A percentile compares a stretch with the other conserved stretches of the same genome.
Evolutionary conservation across 306 rosid genomes (phyloP).

Genomic region (Macrotyloma uniflorum): DNA sequence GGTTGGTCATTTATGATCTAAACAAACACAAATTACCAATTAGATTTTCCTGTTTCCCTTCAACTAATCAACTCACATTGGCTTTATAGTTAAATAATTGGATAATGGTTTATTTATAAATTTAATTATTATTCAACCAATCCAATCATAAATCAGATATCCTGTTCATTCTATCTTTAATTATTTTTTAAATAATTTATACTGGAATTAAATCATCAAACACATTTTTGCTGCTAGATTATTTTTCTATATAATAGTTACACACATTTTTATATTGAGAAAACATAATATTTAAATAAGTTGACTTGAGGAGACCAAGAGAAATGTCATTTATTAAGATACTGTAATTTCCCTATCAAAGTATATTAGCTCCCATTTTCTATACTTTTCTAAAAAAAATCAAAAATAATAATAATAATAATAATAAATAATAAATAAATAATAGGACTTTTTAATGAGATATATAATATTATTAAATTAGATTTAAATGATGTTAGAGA

Average conservation of each 20-base stretch:
- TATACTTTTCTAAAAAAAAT: no score
- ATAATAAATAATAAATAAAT: no score
- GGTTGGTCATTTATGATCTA: conserved; percentile 35
- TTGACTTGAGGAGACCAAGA: background rate
- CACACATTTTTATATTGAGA: background rate
- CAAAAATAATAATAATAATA: no score
- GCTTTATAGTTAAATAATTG: background rate
- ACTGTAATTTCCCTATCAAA: background rate
- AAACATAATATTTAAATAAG: background rate
- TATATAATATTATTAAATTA: no score
- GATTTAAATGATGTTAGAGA: no score
- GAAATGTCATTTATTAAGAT: background rate
- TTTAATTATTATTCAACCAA: background rate
- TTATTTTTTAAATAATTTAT: background rate
- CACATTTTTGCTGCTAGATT: background rate
- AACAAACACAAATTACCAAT: background rate
- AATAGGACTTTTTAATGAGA: no score
- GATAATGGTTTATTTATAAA: background rate
- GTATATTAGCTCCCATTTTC: background rate
- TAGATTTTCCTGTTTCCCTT: background rate
- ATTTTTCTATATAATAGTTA: background rate
- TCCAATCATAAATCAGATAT: background rate
- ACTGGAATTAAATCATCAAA: background rate
- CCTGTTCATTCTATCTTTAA: background rate
- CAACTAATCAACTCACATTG: background rate